Base-by-base conservation (phyloP, 169 alveolate genomes). In the Theileria annulata region DNA sequence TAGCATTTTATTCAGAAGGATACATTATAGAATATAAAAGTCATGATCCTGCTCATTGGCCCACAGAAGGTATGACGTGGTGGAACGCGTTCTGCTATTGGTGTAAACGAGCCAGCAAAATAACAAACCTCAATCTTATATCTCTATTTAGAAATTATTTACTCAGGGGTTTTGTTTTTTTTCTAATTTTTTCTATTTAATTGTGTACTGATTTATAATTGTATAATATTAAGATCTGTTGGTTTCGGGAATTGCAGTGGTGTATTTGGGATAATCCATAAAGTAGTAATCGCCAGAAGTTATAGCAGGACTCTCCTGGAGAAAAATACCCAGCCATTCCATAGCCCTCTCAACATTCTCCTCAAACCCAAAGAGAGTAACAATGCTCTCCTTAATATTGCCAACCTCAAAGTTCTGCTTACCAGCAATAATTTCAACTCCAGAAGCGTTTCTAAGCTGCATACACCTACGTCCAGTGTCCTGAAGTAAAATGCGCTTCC, bases 261-360 rank as follows among this genome's bases (percentile, higher is more conserved):
- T 81, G 75, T 81, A 81, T 68, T 81, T 81, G 2, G 88, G 88
- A 19, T 81, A 81, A 31, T 81, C 88, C 73, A 81, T 81, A 63
- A 81, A 81, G 75, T 59, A 47, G 67, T 58, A 81, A 27, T 74
- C 88, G 19, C 85, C 62, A 33, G 85, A 74, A 28, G 25, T 25
- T 0, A 81, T 68, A 23, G 88, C 85, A 3, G 77, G 79, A 6
- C 82, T 70, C 12, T 81, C 85, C 42, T 81, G 88, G 30, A 81
- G 19, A 51, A 81, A 81, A 35, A 81, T 68, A 8, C 83, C 82
- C 68, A 81, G 56, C 88, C 88, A 81, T 59, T 81, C 88, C 47
- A 80, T 71, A 0, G 88, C 88, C 48, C 63, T 17, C 49, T 81
- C 88, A 10, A 81, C 85, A 28, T 42, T 70, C 23, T 75, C 85